Base-by-base conservation (phyloP, 352 stramenopile species). In the Aphanomyces cochlioides region DNA sequence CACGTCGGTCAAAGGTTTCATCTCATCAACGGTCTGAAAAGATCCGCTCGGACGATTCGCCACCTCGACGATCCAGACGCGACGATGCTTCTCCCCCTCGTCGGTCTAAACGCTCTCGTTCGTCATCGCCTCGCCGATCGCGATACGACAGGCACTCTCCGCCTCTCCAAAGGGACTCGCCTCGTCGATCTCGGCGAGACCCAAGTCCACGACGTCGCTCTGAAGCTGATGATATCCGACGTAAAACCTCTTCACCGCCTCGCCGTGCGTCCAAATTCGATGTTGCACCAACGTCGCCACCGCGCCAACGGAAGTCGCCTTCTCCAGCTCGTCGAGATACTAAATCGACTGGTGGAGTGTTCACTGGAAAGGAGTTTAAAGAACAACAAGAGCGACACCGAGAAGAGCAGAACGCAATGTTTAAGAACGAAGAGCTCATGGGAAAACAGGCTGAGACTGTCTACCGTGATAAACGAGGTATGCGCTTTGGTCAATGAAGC, bases 401-500 rank as follows among this genome's bases (percentile, higher is more conserved):
- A 37, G 73, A 78, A 34, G 88, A 88, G 58, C 80, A 92, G 56
- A 19, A 87, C 15, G 63, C 90, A 17, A 74, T 66, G 34, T 78
- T 77, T 19, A 82, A 79, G 1, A 75, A 85, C 53, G 81, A 77
- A 7, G 76, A 78, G 13, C 79, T 89, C n/a, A 82, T 93, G 78
- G 85, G 85, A 17, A 83, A 83, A 5, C 83, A 92, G 39, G 83
- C 86, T 7, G 82, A 91, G 75, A 94, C 86, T 2, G 83, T 94
- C 67, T 94, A 94, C 76, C 84, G 86, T 63, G 86, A 94, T 66
- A 90, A 90, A 69, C 84, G 85, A 36, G 86, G 86, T 34, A 39
- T n/a, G 19, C 4, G 28, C 28, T 28, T 28, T 28, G 28, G 28
- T 28, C 28, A 28, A 28, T 28, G 28, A 28, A 28, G 28, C 28